phyloP scores from a whole-genome alignment of 2,329 filamentous ascomycete species.

The Emmonsiellopsis sp. region DNA sequence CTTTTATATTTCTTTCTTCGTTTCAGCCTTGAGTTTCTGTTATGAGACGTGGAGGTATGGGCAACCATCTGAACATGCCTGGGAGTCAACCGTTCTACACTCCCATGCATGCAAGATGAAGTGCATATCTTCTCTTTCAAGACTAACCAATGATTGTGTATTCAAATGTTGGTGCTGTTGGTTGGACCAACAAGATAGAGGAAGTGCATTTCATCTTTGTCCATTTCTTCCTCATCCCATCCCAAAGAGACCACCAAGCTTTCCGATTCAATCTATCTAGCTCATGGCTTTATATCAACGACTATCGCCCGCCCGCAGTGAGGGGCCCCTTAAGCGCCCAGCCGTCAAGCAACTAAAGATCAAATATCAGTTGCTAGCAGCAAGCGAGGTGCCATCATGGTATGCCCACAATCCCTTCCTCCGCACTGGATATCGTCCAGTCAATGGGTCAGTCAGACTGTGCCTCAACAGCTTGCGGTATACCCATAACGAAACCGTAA shows the following conservation, averaged over 20 bases:
- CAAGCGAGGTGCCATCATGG: conserved; percentile 45
- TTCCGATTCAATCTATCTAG: not conserved
- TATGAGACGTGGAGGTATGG: too few relatives aligned
- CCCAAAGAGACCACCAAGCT: not conserved
- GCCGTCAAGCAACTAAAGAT: not conserved
- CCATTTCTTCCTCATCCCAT: not conserved
- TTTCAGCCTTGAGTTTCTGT: too few relatives aligned
- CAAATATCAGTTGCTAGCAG: conserved; percentile 31
- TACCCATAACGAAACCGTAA: conserved; percentile 61
- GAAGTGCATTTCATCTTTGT: not conserved
- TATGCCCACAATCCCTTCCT: conserved; percentile 62
- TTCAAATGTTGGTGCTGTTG: not conserved
- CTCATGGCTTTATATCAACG: not conserved
- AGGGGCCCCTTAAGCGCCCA: not conserved
- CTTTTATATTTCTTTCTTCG: too few relatives aligned
- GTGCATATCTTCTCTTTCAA: too few relatives aligned
- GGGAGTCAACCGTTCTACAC: too few relatives aligned
- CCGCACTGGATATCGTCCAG: conserved; percentile 54
- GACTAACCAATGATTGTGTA: too few relatives aligned
- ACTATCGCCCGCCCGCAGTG: not conserved
- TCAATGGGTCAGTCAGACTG: conserved; percentile 50
- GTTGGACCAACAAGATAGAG: not conserved
- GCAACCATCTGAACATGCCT: too few relatives aligned
- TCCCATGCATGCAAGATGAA: too few relatives aligned
- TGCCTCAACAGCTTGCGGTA: conserved; percentile 52